Evolutionary conservation across 2,329 filamentous ascomycete species (phyloP), one percentile per base, ranked within the genome.

Genomic region (Aspergillaceae sp.): DNA sequence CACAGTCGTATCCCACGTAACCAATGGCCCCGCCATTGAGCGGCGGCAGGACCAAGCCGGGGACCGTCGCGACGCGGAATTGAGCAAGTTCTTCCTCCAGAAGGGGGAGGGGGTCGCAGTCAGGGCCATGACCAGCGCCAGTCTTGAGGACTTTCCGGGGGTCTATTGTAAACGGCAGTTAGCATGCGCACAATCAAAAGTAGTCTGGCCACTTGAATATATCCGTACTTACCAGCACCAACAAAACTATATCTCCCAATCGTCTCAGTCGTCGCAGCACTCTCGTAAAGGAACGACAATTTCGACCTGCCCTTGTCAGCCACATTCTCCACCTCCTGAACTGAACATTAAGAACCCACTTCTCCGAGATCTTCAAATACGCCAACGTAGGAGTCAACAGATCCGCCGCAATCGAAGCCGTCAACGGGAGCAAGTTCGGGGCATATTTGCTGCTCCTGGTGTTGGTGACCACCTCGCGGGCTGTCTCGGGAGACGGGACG

Each of bases 1-100:
- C 87, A 67, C 92, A 98, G 65, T 98, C 92, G 63, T 98, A 98
- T 44, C 90, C 90, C 4, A 97, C 88, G 66, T 97, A 98, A 49
- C 92, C 92, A 59, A 98, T 88, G 8, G 90, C 92, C 42, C 92
- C 92, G 36, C 90, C 92, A 0, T 87, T 87, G 70, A 98, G 74
- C 28, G 87, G 86, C 43, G 92, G 92, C 34, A 98, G 76, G 58
- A 79, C 79, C 59, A 97, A 72, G 1, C 83, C 87, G 0, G 92
- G 90, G 3, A 98, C 80, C 36, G 86, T 79, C 32, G 89, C 86
- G 52, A 96, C 87, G 28, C 87, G 79, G 65, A 83, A 85, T 60
- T 86, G 76, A 11, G 81, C 77, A 40, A 98, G 78, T 69, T 96
- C 89, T 52, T 79, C 74, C 70, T 95, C 84, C 36, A 98, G 82